Percentiles rank a stretch among this genome's conserved stretches.
Conservation (phyloP, 306 rosid species). For the Astragalus membranaceus region DNA sequence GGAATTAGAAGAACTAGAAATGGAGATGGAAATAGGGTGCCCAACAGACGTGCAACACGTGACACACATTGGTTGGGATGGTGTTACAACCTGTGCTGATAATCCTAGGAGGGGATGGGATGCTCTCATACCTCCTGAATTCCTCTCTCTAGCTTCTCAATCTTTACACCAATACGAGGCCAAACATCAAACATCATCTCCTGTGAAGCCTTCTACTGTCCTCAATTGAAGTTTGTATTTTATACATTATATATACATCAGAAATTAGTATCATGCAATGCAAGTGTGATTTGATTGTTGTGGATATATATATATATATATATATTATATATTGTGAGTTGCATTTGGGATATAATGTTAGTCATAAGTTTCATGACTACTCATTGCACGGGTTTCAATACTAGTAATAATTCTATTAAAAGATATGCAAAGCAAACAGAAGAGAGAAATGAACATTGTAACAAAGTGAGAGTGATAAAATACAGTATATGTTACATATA, state of each 20-base stretch:
- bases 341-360: background rate
- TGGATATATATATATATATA: background rate
- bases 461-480: slow-evolving; percentile 17
- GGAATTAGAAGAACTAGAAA: slow-evolving; percentile 37
- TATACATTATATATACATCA: background rate
- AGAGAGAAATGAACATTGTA: slow-evolving; percentile 12
- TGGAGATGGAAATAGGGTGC: slow-evolving; percentile 84
- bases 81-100: slow-evolving; percentile 21
- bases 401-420: background rate
- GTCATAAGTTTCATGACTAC: background rate
- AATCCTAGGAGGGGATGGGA: slow-evolving; percentile 44
- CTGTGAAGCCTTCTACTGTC: slow-evolving; percentile 4
- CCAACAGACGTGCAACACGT: slow-evolving; percentile 97
- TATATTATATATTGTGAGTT: background rate
- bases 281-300: background rate
- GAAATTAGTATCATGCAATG: background rate
- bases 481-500: slow-evolving; percentile 11
- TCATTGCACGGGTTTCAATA: too few relatives aligned
- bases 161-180: slow-evolving; percentile 33
- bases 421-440: background rate
- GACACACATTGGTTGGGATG: slow-evolving; percentile 93
- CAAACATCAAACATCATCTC: slow-evolving; percentile 21
- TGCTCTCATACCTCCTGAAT: slow-evolving; percentile 42
- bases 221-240: background rate
- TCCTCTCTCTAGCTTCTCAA: slow-evolving; percentile 35